Conservation (phyloP, 805 yeast species). For the Zygosaccharomyces bailii region DNA sequence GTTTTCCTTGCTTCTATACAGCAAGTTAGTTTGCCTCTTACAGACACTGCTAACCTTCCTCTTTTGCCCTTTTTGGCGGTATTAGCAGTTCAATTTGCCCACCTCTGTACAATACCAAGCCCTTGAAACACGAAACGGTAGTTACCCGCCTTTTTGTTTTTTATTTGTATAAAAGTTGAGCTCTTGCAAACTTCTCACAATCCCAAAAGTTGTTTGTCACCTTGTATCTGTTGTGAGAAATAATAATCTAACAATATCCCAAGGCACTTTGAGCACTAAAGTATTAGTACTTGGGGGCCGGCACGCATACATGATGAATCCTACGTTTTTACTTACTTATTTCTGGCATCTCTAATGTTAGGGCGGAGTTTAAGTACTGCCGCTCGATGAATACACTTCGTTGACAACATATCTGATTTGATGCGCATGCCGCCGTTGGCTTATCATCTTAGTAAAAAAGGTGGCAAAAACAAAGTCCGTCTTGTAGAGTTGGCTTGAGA, state of each 20-base stretch:
- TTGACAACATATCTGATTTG: conserved; percentile 62
- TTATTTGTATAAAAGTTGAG: neutral
- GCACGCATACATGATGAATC: conserved; percentile 27
- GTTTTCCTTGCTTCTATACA: no score
- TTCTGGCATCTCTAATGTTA: conserved; percentile 95
- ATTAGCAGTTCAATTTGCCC: no score
- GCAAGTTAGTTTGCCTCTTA: no score
- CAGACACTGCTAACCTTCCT: no score
- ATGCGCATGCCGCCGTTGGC: conserved; percentile 1
- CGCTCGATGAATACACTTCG: conserved; percentile 74
- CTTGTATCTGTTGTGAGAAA: no score
- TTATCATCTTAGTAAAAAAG: neutral
- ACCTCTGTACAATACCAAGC: no score
- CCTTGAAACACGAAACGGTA: neutral
- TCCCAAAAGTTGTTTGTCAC: no score
- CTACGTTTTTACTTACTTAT: conserved; percentile 41
- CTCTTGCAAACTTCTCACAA: neutral
- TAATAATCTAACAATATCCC: no score
- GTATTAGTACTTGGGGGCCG: conserved; percentile 11
- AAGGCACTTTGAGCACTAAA: conserved; percentile 11
- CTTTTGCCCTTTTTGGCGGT: no score
- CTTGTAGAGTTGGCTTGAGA: no score
- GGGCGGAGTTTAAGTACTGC: conserved; percentile 48
- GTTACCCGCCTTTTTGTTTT: conserved; percentile 3
- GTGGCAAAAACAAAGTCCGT: no score